Conservation (phyloP, 768 basidiomycete genomes). For the Lenzites betulinus region DNA sequence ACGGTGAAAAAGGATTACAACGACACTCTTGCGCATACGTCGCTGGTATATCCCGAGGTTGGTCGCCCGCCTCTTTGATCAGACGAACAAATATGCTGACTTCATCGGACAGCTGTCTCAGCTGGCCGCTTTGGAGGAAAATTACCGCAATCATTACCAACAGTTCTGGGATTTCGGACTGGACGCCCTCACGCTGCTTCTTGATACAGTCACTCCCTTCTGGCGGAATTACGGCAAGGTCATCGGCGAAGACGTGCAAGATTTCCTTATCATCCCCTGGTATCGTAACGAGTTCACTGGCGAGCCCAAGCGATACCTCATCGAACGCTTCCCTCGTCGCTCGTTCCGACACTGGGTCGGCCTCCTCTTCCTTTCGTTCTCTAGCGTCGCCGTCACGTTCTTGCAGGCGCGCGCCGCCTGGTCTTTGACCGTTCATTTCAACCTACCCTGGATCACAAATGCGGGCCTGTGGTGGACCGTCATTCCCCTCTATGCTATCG, state of each 20-base stretch:
- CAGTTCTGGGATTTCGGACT: slow-evolving; percentile 82
- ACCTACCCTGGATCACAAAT: slow-evolving; percentile 58
- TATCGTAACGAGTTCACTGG: slow-evolving; percentile 87
- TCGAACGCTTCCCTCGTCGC: slow-evolving; percentile 58
- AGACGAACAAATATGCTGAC: slow-evolving; percentile 8
- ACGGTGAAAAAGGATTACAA: slow-evolving; percentile 68
- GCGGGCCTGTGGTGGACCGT: slow-evolving; percentile 63
- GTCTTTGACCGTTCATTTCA: slow-evolving; percentile 53
- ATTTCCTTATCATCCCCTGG: slow-evolving; percentile 80
- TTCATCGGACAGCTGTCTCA: slow-evolving; percentile 55
- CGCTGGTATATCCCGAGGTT: slow-evolving; percentile 80
- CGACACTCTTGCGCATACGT: slow-evolving; percentile 62
- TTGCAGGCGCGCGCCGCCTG: slow-evolving; percentile 63
- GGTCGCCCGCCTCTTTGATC: slow-evolving; percentile 4
- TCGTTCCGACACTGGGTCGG: slow-evolving; percentile 71
- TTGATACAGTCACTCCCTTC: slow-evolving; percentile 77
- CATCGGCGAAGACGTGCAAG: slow-evolving; percentile 78
- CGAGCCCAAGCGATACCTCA: slow-evolving; percentile 65
- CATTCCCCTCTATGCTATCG: slow-evolving; percentile 65
- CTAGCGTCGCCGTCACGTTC: slow-evolving; percentile 49
- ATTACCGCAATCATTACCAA: slow-evolving; percentile 78
- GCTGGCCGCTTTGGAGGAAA: slow-evolving; percentile 73
- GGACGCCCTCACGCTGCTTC: slow-evolving; percentile 72
- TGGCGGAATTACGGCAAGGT: slow-evolving; percentile 82
- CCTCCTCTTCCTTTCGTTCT: slow-evolving; percentile 52